These are phyloP conservation scores for Capsicum chinense DNA, from an alignment of 257 asterid genomes.

Conservation along the genomic window DNA sequence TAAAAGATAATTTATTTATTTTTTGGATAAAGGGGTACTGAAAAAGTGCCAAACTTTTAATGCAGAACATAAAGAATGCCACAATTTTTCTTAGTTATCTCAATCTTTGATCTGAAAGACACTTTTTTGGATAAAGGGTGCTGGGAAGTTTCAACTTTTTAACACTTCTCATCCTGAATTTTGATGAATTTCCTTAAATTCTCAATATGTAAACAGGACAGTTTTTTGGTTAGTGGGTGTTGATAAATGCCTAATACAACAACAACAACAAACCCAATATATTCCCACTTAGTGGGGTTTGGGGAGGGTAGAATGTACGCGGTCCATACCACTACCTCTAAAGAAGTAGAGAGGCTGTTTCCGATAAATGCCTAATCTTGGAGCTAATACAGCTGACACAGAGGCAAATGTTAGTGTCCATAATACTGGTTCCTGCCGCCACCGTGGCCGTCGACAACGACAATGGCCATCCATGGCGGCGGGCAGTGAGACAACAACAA, in stretches of 20 bases:
- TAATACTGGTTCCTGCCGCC: constrained; percentile 28
- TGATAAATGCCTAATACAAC: too few relatives aligned
- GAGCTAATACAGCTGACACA: constrained; percentile 33
- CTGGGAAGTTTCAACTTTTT: not conserved
- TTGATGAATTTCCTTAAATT: not conserved
- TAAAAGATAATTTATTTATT: not conserved
- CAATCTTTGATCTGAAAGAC: not conserved
- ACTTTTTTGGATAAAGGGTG: not conserved
- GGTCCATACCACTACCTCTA: too few relatives aligned
- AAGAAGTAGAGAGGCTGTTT: too few relatives aligned
- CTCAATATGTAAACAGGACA: too few relatives aligned
- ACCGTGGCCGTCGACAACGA: constrained; percentile 34
- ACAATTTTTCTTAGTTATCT: not conserved
- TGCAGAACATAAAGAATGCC: not conserved
- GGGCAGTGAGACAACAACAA: constrained; percentile 49
- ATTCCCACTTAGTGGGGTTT: too few relatives aligned
- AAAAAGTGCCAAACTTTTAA: not conserved
- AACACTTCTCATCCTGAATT: not conserved
- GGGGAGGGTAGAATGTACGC: too few relatives aligned
- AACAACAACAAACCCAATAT: too few relatives aligned
- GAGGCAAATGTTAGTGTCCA: constrained; percentile 32
- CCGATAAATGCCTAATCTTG: constrained; percentile 36
- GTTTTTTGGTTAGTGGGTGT: too few relatives aligned
- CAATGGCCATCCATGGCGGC: constrained; percentile 39
- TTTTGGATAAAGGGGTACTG: not conserved